phyloP scores from a whole-genome alignment of 1,284 basidiomycete species.

The Neotropicomus parvogracilis region DNA sequence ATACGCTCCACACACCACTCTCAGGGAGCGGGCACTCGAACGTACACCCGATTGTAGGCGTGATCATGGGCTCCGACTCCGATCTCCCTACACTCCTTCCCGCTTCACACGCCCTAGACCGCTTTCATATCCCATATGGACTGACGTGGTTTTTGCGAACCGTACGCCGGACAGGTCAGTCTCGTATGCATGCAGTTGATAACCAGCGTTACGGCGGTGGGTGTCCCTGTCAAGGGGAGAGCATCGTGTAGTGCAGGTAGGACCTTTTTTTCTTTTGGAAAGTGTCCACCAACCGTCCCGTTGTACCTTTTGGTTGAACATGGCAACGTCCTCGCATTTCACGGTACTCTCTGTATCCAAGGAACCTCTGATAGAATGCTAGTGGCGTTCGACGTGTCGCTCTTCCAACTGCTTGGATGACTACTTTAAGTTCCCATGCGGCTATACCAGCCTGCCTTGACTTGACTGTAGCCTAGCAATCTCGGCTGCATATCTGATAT shows the following conservation, averaged over 20 bases:
- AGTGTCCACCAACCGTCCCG: not conserved
- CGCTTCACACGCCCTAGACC: constrained; percentile 81
- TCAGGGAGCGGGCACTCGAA: constrained; percentile 57
- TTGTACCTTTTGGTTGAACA: too few relatives aligned
- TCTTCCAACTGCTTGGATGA: too few relatives aligned
- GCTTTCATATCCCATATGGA: constrained; percentile 86
- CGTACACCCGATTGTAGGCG: constrained; percentile 78
- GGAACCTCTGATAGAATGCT: too few relatives aligned
- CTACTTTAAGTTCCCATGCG: too few relatives aligned
- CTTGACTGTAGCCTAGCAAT: too few relatives aligned
- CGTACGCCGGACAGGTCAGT: constrained; percentile 89
- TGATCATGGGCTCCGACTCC: constrained; percentile 99
- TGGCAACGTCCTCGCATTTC: too few relatives aligned
- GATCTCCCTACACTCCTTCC: constrained; percentile 92
- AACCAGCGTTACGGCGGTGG: constrained; percentile 91
- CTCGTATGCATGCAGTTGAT: constrained; percentile 79
- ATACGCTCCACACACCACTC: constrained; percentile 49
- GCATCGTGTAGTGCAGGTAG: constrained; percentile 94
- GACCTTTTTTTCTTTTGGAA: constrained; percentile 32
- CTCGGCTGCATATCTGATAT: too few relatives aligned
- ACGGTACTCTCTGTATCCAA: too few relatives aligned
- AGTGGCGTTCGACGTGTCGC: too few relatives aligned
- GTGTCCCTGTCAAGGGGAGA: constrained; percentile 96
- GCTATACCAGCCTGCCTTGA: too few relatives aligned
- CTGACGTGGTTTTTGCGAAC: constrained; percentile 94